Evolutionary conservation across 495 filamentous ascomycete genomes (phyloP), one percentile per base, ranked within the genome.

Genomic region (Podospora conica): DNA sequence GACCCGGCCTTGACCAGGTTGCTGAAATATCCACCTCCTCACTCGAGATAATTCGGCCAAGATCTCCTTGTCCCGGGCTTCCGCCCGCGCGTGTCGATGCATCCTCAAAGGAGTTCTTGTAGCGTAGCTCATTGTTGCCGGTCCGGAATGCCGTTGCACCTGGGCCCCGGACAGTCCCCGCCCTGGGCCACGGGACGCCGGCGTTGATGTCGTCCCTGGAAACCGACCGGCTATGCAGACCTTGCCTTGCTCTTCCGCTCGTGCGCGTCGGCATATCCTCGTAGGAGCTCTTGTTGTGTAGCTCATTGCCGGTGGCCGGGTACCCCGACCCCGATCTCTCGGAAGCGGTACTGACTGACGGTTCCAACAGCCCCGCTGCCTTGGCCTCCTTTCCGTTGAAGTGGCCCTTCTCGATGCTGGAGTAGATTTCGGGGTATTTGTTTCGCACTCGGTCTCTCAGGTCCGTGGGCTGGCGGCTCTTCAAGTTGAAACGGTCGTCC

Each of bases 361-460:
- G 81, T 61, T 82, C 80, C 27, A 82, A 66, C 8, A 76, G 9
- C 63, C 40, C 54, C 9, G 54, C 28, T 7, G 18, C 27, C n/a
- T 21, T 25, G 7, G 15, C 53, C 29, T 78, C 69, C 61, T 75
- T 77, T 59, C 77, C 75, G 63, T 87, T 79, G 27, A 78, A 72
- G 18, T 74, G 72, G 20, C 81, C 83, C 71, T 90, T 95, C 58
- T 88, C 84, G 25, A 81, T 81, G 58, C 71, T 65, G 21, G 73
- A 69, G 66, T 81, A 83, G 55, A 80, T 77, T 48, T 90, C 85
- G 8, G 92, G 91, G 67, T 88, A 93, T 61, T 88, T 89, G 65
- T 90, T 92, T 21, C 93, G 84, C 61, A 96, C 89, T 8, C 92
- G 83, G 75, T 97, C 93, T 58, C 93, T 81, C 12, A 97, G 78